Evolutionary conservation across 2,329 filamentous ascomycete species (phyloP).

Genomic region (Monilinia aucupariae): DNA sequence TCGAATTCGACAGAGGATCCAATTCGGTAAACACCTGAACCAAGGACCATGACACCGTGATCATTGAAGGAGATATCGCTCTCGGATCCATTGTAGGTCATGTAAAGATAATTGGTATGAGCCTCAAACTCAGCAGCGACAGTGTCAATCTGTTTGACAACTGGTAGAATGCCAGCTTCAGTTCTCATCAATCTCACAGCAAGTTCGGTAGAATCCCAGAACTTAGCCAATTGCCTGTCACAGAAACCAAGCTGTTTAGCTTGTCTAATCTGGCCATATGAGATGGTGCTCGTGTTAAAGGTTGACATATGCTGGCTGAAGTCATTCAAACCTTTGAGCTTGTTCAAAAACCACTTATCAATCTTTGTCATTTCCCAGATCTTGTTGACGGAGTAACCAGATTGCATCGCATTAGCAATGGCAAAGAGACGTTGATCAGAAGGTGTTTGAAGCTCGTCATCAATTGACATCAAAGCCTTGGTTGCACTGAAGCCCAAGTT

Average conservation of each 20-base stretch:
- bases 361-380: conserved; percentile 98
- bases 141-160: conserved; percentile 98
- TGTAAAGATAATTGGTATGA: conserved; percentile 88
- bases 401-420: conserved; percentile 94
- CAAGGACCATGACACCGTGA: conserved; percentile 81
- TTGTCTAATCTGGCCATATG: conserved; percentile 79
- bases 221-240: conserved; percentile 85
- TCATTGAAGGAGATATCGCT: conserved; percentile 95
- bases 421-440: conserved; percentile 96
- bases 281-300: conserved; percentile 57
- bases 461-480: conserved; percentile 78
- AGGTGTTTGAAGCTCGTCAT: conserved; percentile 83
- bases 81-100: conserved; percentile 91
- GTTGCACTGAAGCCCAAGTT: conserved; percentile 93
- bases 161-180: conserved; percentile 84
- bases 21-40: conserved; percentile 94
- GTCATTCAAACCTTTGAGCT: conserved; percentile 95
- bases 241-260: conserved; percentile 98
- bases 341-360: conserved; percentile 98
- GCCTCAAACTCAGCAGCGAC: conserved; percentile 95
- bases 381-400: conserved; percentile 90
- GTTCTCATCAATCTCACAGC: conserved; percentile 80
- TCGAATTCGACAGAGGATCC: conserved; percentile 98
- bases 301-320: conserved; percentile 35
- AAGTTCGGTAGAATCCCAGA: conserved; percentile 81